Conservation (phyloP, 1,139 yeast species). For the Arxiozyma slooffiae region DNA sequence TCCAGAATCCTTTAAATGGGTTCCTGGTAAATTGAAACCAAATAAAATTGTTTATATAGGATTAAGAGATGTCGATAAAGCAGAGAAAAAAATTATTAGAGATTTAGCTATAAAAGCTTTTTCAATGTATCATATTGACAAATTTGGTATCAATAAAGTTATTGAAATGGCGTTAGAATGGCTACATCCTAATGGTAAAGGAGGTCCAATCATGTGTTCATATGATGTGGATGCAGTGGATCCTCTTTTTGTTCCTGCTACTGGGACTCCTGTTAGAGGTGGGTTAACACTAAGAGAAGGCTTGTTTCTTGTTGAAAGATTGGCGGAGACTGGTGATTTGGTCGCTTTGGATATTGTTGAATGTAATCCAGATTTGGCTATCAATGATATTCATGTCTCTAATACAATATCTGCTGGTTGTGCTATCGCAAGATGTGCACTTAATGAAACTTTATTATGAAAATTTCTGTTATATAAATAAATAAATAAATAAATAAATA, state of each 20-base stretch:
- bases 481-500: too few relatives aligned
- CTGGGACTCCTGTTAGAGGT: slow-evolving; percentile 97
- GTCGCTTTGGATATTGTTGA: slow-evolving; percentile 88
- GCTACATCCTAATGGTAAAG: slow-evolving; percentile 64
- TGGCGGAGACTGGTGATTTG: slow-evolving; percentile 79
- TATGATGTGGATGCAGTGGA: slow-evolving; percentile 97
- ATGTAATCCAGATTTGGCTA: slow-evolving; percentile 85
- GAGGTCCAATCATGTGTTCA: slow-evolving; percentile 73
- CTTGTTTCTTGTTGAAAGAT: slow-evolving; percentile 79
- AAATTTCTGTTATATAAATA: background rate
- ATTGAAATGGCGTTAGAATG: slow-evolving; percentile 82
- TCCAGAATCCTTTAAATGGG: slow-evolving; percentile 74
- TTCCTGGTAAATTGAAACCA: slow-evolving; percentile 54
- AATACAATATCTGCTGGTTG: slow-evolving; percentile 88
- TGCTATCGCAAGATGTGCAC: slow-evolving; percentile 85
- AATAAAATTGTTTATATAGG: slow-evolving; percentile 85
- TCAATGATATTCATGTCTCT: slow-evolving; percentile 59
- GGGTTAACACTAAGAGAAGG: slow-evolving; percentile 94
- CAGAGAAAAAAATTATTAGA: slow-evolving; percentile 65
- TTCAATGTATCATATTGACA: slow-evolving; percentile 94
- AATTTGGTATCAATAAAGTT: slow-evolving; percentile 84
- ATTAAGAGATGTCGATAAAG: slow-evolving; percentile 82
- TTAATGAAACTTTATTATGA: slow-evolving; percentile 79
- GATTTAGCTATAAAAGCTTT: slow-evolving; percentile 73
- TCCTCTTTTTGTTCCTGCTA: slow-evolving; percentile 89